Percentiles rank a stretch among this genome's conserved stretches.
Evolutionary conservation across 305 asterid species (phyloP).

Genomic region (Fraxinus velutina): DNA sequence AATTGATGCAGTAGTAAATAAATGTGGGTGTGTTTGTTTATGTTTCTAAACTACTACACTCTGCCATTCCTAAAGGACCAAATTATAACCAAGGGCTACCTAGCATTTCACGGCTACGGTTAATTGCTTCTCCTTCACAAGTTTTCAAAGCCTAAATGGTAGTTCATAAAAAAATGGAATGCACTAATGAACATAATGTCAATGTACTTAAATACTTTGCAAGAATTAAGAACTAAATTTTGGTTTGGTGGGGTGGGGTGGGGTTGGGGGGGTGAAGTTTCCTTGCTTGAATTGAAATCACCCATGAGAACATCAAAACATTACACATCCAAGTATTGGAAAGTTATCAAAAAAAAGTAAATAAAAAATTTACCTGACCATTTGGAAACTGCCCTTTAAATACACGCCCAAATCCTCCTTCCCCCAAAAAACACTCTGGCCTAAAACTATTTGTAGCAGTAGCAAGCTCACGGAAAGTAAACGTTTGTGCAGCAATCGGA

Average conservation of each 20-base stretch:
- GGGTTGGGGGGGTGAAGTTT: neutral
- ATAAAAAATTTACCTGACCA: conserved; percentile 61
- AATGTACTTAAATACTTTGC: neutral
- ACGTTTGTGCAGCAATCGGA: conserved; percentile 87
- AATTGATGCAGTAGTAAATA: neutral
- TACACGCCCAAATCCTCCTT: conserved; percentile 94
- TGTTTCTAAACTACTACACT: neutral
- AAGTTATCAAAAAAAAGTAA: neutral
- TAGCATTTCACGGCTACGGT: neutral
- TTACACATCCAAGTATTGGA: neutral
- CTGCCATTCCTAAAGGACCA: neutral
- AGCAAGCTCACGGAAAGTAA: conserved; percentile 91
- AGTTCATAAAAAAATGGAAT: neutral
- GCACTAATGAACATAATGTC: neutral
- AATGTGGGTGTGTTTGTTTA: neutral
- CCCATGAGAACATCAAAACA: neutral
- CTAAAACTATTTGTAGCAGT: conserved; percentile 76
- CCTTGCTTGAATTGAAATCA: neutral
- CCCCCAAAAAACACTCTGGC: conserved; percentile 85
- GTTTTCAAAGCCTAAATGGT: neutral
- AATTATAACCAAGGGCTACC: neutral
- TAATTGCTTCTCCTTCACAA: neutral
- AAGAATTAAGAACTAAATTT: neutral
- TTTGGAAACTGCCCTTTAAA: conserved; percentile 69
- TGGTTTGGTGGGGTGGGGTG: neutral